phyloP scores from a whole-genome alignment of 495 filamentous ascomycete genomes.

The Hypoxylon cercidicola region DNA sequence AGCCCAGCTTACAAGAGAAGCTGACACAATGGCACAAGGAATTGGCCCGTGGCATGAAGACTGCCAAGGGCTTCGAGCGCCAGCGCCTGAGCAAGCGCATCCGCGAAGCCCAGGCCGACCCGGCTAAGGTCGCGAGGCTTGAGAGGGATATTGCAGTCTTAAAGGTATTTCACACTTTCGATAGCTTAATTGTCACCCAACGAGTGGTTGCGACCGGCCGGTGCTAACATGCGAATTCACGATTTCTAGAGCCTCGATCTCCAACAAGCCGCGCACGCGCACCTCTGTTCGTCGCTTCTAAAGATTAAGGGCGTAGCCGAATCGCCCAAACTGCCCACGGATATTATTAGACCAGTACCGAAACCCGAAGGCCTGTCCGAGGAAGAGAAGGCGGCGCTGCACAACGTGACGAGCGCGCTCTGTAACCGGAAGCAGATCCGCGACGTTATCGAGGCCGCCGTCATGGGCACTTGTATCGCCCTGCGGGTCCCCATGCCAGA shows the following conservation, averaged over 20 bases:
- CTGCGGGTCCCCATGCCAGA: constrained; percentile 67
- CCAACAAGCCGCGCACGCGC: constrained; percentile 68
- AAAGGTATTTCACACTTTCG: constrained; percentile 64
- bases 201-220: neutral
- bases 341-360: constrained; percentile 59
- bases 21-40: constrained; percentile 67
- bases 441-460: constrained; percentile 68
- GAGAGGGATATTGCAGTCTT: constrained; percentile 77
- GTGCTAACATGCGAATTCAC: constrained; percentile 23
- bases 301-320: constrained; percentile 76
- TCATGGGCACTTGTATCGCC: constrained; percentile 69
- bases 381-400: constrained; percentile 57
- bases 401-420: constrained; percentile 84
- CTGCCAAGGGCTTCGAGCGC: constrained; percentile 85
- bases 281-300: constrained; percentile 79
- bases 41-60: constrained; percentile 76
- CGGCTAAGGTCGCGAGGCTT: constrained; percentile 65
- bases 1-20: constrained; percentile 59
- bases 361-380: constrained; percentile 58
- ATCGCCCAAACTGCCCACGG: constrained; percentile 56
- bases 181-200: too few relatives aligned
- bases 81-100: constrained; percentile 84
- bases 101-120: constrained; percentile 67
- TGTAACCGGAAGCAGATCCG: constrained; percentile 81
- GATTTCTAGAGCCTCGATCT: constrained; percentile 68